Evolutionary conservation across 805 yeast genomes (phyloP).

Genomic region (Nakazawaea ishiwadae): DNA sequence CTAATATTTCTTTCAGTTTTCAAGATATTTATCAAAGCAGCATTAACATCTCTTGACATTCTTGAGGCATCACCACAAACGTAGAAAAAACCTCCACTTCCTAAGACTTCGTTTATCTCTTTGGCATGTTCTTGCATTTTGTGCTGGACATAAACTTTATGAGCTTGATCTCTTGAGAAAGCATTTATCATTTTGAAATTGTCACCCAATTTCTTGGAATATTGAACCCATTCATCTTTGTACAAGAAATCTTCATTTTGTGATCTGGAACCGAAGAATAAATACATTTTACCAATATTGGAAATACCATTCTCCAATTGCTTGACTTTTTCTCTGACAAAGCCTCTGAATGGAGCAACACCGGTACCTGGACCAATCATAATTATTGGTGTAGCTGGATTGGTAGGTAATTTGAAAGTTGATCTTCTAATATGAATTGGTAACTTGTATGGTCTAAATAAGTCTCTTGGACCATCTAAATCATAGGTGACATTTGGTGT

Average conservation of each 20-base stretch:
- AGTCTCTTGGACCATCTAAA: constrained; percentile 77
- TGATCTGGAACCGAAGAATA: constrained; percentile 87
- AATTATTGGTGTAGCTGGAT: constrained; percentile 77
- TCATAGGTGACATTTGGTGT: constrained; percentile 56
- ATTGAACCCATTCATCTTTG: constrained; percentile 84
- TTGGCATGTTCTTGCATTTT: constrained; percentile 50
- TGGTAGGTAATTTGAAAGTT: constrained; percentile 87
- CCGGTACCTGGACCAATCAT: constrained; percentile 99
- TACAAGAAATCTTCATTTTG: constrained; percentile 79
- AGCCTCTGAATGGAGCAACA: constrained; percentile 97
- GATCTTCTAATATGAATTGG: constrained; percentile 95
- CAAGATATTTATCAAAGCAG: constrained; percentile 59
- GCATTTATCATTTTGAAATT: constrained; percentile 75
- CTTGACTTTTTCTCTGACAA: constrained; percentile 78
- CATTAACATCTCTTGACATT: constrained; percentile 93
- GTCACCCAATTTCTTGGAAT: constrained; percentile 54
- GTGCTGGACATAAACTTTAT: constrained; percentile 82
- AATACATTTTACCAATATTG: constrained; percentile 64
- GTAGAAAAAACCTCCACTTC: constrained; percentile 78
- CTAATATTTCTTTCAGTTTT: constrained; percentile 58
- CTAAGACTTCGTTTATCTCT: constrained; percentile 50
- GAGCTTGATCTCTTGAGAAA: constrained; percentile 69
- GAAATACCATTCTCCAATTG: constrained; percentile 41
- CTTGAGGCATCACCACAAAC: constrained; percentile 96
- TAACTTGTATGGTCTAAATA: constrained; percentile 49